phyloP scores from a whole-genome alignment of 306 rosid species.

The Begonia fuchsioides region DNA sequence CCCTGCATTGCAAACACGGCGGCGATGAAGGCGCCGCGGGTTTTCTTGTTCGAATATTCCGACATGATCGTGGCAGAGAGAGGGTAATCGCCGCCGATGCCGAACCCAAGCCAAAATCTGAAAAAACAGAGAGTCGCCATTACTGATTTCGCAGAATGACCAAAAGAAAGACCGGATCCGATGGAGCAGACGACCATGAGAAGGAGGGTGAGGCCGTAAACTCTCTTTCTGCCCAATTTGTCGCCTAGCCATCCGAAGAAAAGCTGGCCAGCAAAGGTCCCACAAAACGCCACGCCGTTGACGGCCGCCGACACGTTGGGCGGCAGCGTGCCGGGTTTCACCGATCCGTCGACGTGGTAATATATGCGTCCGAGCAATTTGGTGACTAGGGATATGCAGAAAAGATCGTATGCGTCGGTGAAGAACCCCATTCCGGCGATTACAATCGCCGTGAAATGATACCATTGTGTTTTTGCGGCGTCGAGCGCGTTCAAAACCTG shows the following conservation, averaged over 20 bases:
- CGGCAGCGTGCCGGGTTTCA: constrained; percentile 29
- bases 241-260: no score
- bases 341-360: constrained; percentile 23
- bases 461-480: constrained; percentile 19
- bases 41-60: constrained; percentile 31
- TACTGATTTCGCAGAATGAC: constrained; percentile 21
- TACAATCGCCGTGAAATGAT: no score
- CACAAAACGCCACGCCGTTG: constrained; percentile 29
- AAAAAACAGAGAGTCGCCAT: constrained; percentile 33
- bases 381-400: no score
- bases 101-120: constrained; percentile 38
- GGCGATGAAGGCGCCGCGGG: constrained; percentile 35
- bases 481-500: constrained; percentile 25
- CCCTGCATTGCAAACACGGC: constrained; percentile 44
- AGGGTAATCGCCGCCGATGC: no score
- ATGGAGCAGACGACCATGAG: constrained; percentile 25
- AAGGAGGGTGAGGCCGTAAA: constrained; percentile 28
- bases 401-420: no score
- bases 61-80: constrained; percentile 43
- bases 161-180: constrained; percentile 28
- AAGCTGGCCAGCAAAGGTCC: constrained; percentile 27
- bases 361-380: constrained; percentile 33
- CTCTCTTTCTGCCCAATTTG: no score
- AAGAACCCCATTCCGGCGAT: no score
- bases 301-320: constrained; percentile 32